Evolutionary conservation across 495 filamentous ascomycete species (phyloP), one percentile per base, ranked within the genome.

Genomic region (Daldinia bambusicola): DNA sequence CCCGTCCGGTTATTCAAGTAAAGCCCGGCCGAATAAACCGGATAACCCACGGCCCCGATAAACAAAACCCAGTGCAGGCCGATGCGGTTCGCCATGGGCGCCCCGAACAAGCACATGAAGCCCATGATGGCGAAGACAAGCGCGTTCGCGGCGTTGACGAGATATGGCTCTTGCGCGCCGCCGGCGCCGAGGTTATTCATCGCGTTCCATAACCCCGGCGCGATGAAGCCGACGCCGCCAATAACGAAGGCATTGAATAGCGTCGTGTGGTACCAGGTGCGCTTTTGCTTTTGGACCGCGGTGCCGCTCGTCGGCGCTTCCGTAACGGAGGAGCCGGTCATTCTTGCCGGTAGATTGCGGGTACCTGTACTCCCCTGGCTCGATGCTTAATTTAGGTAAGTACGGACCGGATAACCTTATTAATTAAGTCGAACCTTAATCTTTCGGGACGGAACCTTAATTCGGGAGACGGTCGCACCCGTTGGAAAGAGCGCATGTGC

Each of bases 131-230:
- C 81, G 67, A 84, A 89, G 0, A 85, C 86, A 62, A 89, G 75
- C 26, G 85, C 81, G 76, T 88, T 89, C 0, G 86, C 83, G 9
- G 84, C 87, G 75, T 89, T 89, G 51, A 86, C 85, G 0, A 87
- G 77, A 70, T 83, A 85, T 20, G 86, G 86, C 40, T 79, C 81
- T 26, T 87, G 84, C 60, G 84, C 82, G 12, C 87, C 87, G 57
- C 87, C 87, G 0, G 87, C 87, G 30, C 87, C 87, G 3, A 86
- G 82, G 30, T 77, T 77, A 66, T 85, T 88, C 52, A 88, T 72
- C 2, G 87, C 87, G 52, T 85, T 87, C 87, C 86, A 89, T 37
- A 89, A 85, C 1, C 87, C 87, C 0, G 86, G 86, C 58, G 87
- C 84, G 8, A 84, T 84, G 74, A 89, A 88, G 1, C 82, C 83